A percentile compares a stretch with the other conserved stretches of the same genome.
Conservation (phyloP, 129 eudicot genomes). For the Artemisia tridentata region DNA sequence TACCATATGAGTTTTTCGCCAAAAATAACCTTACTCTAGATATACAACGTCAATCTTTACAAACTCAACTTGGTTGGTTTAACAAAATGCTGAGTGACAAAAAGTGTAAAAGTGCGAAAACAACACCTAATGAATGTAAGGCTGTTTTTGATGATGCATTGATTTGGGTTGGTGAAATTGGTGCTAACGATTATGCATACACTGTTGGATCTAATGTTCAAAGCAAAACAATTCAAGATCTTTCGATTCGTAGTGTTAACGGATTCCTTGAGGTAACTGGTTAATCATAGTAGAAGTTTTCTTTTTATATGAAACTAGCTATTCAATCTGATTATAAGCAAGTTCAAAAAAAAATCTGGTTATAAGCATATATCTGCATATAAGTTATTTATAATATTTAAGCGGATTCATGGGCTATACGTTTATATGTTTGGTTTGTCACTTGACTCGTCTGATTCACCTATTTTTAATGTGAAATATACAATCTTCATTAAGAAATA, state of each 20-base stretch:
- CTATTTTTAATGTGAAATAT: no score
- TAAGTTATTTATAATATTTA: no score
- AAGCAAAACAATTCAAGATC: slow-evolving; percentile 45
- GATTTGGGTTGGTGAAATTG: slow-evolving; percentile 97
- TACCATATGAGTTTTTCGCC: slow-evolving; percentile 57
- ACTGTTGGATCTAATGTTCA: slow-evolving; percentile 51
- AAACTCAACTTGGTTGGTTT: slow-evolving; percentile 74
- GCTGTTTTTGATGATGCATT: slow-evolving; percentile 61
- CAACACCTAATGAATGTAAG: slow-evolving; percentile 44
- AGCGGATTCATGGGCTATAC: no score
- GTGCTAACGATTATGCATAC: slow-evolving; percentile 90
- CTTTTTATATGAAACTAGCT: not conserved
- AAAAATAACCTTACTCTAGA: slow-evolving; percentile 60
- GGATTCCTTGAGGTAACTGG: slow-evolving; percentile 58
- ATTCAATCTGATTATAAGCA: no score
- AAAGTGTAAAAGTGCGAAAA: slow-evolving; percentile 36
- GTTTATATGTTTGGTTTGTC: no score
- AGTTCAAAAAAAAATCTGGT: no score
- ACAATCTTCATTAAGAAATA: no score
- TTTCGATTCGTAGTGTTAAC: slow-evolving; percentile 53
- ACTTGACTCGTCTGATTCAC: no score
- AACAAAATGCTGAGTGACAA: slow-evolving; percentile 34
- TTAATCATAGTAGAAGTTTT: not conserved
- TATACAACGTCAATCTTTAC: slow-evolving; percentile 51
- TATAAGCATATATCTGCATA: no score